Base-by-base conservation (phyloP, 2,329 filamentous ascomycete genomes). In the Pseudogymnoascus sp. region DNA sequence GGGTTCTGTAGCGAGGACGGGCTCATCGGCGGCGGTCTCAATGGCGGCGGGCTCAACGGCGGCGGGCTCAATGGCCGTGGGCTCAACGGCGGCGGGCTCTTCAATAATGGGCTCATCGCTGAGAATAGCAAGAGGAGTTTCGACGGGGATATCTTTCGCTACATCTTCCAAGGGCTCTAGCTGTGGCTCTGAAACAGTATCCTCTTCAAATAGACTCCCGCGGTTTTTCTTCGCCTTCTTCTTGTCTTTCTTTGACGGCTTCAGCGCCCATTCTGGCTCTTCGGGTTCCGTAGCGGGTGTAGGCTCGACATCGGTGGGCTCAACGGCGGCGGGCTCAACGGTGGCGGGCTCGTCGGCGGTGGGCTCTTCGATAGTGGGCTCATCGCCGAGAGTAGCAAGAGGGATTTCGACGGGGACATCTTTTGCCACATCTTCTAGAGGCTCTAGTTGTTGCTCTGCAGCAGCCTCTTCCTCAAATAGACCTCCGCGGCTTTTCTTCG, bases 1-100 rank as follows among this genome's bases (percentile, higher is more conserved):
- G 63, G 66, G 11, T 66, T 68, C 59, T 68, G 68, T 46, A 67
- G 69, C 65, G 65, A 66, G 31, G 2, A 7, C 11, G 10, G 33
- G 33, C 8, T 35, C 33, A n/a, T n/a, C n/a, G 26, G 6, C 26
- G 6, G 6, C 26, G 26, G 26, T 26, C 26, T 26, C 26, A 10
- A 11, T 10, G 3, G 33, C 2, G 37, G n/a, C 8, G n/a, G n/a
- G 37, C n/a, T 14, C 33, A 11, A 33, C 31, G 6, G 31, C 31
- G n/a, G 38, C 19, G 8, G 38, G 38, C 16, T 46, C 19, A 11
- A 24, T 19, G 16, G 16, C 8, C n/a, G 16, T 3, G 3, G 43
- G 12, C 3, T 46, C 41, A 26, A 26, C 41, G 46, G 24, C n/a
- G 3, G 8, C 2, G 14, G 22, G 14, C 7, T 53, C 22, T 11